These are phyloP conservation scores for Cantharellus anzutake DNA, from an alignment of 768 basidiomycete species.

Conservation along the genomic window DNA sequence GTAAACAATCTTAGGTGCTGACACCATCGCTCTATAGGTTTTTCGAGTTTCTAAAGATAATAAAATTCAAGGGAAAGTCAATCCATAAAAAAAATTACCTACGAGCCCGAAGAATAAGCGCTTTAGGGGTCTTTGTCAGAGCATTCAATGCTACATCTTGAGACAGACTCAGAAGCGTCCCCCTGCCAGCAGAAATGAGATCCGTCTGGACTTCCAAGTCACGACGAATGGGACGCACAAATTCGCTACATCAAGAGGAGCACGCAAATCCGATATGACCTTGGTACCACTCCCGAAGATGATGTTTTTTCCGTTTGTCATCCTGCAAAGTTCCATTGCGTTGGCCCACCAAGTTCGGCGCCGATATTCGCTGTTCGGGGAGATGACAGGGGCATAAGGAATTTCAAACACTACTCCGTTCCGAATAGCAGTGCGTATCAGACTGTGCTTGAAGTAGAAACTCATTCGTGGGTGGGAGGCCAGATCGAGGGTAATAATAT, in stretches of 20 bases:
- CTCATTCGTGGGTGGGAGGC: constrained; percentile 51
- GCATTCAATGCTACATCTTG: constrained; percentile 51
- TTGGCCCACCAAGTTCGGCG: constrained; percentile 78
- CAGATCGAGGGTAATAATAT: constrained; percentile 64
- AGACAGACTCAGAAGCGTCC: constrained; percentile 44
- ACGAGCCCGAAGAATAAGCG: constrained; percentile 57
- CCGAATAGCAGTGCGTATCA: constrained; percentile 60
- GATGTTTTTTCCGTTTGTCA: constrained; percentile 62
- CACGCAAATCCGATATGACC: constrained; percentile 41
- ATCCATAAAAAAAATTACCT: constrained; percentile 16
- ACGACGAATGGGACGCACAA: constrained; percentile 28
- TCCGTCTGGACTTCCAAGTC: neutral
- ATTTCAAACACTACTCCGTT: constrained; percentile 76
- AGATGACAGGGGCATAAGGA: constrained; percentile 50
- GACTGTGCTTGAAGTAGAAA: constrained; percentile 67
- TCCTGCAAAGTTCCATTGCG: constrained; percentile 55
- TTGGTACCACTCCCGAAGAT: constrained; percentile 48
- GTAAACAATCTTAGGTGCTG: constrained; percentile 49
- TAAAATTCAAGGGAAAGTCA: neutral
- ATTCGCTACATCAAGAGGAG: constrained; percentile 56
- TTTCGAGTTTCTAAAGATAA: constrained; percentile 45
- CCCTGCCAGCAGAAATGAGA: constrained; percentile 21
- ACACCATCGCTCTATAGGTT: constrained; percentile 63
- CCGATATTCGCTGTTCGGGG: constrained; percentile 34
- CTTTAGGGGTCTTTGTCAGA: constrained; percentile 39